Percentiles rank a stretch among this genome's conserved stretches.
Conservation (phyloP, 2,329 filamentous ascomycete species). For the Epicoccum sorghinum region DNA sequence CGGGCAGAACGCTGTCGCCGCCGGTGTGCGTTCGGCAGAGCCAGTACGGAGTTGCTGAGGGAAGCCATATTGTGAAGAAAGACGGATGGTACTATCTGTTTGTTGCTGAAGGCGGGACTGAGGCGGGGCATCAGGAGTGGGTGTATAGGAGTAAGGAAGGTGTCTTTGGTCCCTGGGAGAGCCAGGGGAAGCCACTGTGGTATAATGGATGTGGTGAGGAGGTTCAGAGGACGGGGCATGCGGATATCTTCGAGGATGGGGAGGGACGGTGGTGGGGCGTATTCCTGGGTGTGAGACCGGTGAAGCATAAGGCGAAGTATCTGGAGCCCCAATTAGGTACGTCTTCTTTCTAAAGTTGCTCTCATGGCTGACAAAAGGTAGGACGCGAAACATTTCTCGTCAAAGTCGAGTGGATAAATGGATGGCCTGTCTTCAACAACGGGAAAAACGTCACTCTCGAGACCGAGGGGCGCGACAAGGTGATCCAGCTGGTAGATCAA, state of each 20-base stretch:
- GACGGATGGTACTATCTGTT: conserved; percentile 35
- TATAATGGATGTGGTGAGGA: conserved; percentile 45
- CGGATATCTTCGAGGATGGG: conserved; percentile 33
- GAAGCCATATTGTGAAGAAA: conserved; percentile 44
- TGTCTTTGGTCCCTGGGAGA: conserved; percentile 45
- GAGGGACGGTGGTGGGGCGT: conserved; percentile 35
- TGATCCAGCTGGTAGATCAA: background rate
- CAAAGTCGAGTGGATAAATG: conserved; percentile 57
- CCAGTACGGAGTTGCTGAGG: conserved; percentile 34
- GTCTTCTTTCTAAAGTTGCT: background rate
- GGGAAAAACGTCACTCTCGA: conserved; percentile 51
- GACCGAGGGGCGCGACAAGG: conserved; percentile 39
- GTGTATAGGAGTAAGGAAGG: conserved; percentile 58
- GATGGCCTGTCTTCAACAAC: conserved; percentile 60
- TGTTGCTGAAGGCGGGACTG: conserved; percentile 45
- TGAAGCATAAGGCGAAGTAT: conserved; percentile 5
- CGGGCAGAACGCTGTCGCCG: conserved; percentile 28
- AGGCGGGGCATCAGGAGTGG: conserved; percentile 52
- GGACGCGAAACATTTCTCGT: conserved; percentile 60
- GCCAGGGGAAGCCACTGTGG: conserved; percentile 40
- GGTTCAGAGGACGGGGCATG: conserved; percentile 36
- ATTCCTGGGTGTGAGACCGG: conserved; percentile 44
- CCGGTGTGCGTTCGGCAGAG: conserved; percentile 34
- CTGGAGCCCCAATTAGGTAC: conserved; percentile 14
- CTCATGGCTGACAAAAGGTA: conserved; percentile 11